A percentile compares a stretch with the other conserved stretches of the same genome.
These are phyloP conservation scores for Moesziomyces globuligerus DNA, from an alignment of 1,284 basidiomycete genomes.

Conservation along the genomic window DNA sequence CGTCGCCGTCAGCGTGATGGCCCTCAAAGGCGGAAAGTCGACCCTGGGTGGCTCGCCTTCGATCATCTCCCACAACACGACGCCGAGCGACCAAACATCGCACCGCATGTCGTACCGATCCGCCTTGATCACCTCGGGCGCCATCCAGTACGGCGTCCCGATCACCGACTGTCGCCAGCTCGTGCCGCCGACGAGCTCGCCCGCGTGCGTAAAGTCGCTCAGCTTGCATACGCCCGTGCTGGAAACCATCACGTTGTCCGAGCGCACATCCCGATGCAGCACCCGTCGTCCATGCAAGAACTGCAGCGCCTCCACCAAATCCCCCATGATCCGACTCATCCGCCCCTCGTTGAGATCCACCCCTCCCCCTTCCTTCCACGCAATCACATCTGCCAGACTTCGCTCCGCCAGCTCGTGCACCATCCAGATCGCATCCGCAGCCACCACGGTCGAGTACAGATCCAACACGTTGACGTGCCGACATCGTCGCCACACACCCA, in stretches of 20 bases:
- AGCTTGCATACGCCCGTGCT: constrained; percentile 53
- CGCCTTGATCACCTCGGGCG: constrained; percentile 60
- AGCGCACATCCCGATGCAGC: constrained; percentile 55
- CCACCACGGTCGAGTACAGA: constrained; percentile 43
- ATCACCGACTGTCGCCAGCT: constrained; percentile 44
- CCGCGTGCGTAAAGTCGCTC: constrained; percentile 57
- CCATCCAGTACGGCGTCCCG: constrained; percentile 63
- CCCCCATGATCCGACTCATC: constrained; percentile 54
- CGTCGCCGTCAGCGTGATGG: constrained; percentile 58
- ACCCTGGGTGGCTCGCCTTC: constrained; percentile 60
- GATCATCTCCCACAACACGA: constrained; percentile 59
- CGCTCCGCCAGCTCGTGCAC: constrained; percentile 56
- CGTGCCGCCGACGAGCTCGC: constrained; percentile 27
- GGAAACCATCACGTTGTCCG: constrained; percentile 57
- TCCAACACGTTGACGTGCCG: constrained; percentile 48
- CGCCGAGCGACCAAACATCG: constrained; percentile 59
- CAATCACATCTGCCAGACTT: constrained; percentile 55
- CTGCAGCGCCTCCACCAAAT: constrained; percentile 47
- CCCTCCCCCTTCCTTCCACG: constrained; percentile 33
- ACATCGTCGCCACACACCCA: constrained; percentile 48
- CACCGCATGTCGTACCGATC: constrained; percentile 49
- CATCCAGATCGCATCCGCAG: constrained; percentile 50
- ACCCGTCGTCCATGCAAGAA: constrained; percentile 47
- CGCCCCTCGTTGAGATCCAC: constrained; percentile 39
- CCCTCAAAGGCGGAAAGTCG: constrained; percentile 55